Conservation (phyloP, 2,329 filamentous ascomycete species). For the Catunica adiposa region DNA sequence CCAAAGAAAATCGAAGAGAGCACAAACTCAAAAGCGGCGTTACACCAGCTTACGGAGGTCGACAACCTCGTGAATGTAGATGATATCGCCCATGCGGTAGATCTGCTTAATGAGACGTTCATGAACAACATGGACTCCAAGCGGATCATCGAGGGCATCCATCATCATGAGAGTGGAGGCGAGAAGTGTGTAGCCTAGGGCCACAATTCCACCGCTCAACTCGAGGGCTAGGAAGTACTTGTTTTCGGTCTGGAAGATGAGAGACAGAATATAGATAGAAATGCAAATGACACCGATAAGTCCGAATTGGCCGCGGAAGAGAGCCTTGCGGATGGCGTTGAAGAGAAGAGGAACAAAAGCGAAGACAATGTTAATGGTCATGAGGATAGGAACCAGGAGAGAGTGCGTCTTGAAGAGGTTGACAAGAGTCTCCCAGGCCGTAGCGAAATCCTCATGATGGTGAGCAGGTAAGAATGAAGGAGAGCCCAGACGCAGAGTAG, state of each 20-base stretch:
- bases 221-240: conserved; percentile 25
- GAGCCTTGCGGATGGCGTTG: conserved; percentile 2
- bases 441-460: conserved; percentile 8
- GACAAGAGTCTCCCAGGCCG: conserved; percentile 8
- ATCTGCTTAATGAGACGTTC: conserved; percentile 14
- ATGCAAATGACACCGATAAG: conserved; percentile 15
- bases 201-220: conserved; percentile 22
- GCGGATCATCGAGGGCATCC: conserved; percentile 12
- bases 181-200: conserved; percentile 18
- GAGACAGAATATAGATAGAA: conserved; percentile 21
- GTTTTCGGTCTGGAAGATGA: conserved; percentile 15
- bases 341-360: conserved; percentile 13
- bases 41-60: conserved; percentile 13
- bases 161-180: conserved; percentile 16
- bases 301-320: conserved; percentile 5
- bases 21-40: neutral
- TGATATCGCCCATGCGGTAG: conserved; percentile 13
- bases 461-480: conserved; percentile 9
- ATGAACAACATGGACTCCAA: conserved; percentile 11
- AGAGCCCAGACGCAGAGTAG: conserved; percentile 10
- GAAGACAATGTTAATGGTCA: conserved; percentile 17
- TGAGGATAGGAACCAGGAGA: conserved; percentile 12
- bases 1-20: neutral
- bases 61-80: conserved; percentile 13
- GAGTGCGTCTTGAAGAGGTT: conserved; percentile 12